These are phyloP conservation scores for Quercus bicolor DNA, from an alignment of 306 rosid species.

Conservation along the genomic window DNA sequence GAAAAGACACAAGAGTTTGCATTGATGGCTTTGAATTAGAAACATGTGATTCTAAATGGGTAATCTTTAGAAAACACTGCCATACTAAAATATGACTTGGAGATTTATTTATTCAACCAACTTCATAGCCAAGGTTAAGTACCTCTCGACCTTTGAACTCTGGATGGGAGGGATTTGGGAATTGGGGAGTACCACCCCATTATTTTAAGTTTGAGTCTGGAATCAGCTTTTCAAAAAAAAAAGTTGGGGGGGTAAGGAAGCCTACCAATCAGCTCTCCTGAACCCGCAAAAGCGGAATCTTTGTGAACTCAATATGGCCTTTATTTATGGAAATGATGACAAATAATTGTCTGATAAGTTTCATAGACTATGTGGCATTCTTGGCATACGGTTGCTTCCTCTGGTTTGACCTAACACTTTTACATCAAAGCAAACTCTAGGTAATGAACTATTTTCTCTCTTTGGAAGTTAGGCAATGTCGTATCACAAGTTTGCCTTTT, in stretches of 20 bases:
- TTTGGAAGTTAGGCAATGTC: not conserved
- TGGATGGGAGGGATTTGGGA: not conserved
- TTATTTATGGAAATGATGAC: not conserved
- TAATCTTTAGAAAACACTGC: not conserved
- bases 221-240: too few species aligned
- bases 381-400: not conserved
- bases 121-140: not conserved
- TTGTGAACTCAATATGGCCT: too few species aligned
- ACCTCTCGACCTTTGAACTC: not conserved
- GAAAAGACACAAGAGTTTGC: not conserved
- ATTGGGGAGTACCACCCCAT: not conserved
- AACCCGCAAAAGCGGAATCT: too few species aligned
- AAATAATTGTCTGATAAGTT: not conserved
- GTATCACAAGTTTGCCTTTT: not conserved
- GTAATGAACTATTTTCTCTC: not conserved
- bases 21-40: not conserved
- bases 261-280: too few species aligned
- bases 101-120: not conserved
- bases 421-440: not conserved
- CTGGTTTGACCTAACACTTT: not conserved
- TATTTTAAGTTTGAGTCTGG: too few species aligned
- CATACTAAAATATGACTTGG: not conserved
- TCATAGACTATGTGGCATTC: not conserved
- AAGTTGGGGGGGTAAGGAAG: too few species aligned
- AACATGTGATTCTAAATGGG: not conserved